These are phyloP conservation scores for Acephala macrosclerotiorum DNA, from an alignment of 2,329 filamentous ascomycete species.

Conservation along the genomic window DNA sequence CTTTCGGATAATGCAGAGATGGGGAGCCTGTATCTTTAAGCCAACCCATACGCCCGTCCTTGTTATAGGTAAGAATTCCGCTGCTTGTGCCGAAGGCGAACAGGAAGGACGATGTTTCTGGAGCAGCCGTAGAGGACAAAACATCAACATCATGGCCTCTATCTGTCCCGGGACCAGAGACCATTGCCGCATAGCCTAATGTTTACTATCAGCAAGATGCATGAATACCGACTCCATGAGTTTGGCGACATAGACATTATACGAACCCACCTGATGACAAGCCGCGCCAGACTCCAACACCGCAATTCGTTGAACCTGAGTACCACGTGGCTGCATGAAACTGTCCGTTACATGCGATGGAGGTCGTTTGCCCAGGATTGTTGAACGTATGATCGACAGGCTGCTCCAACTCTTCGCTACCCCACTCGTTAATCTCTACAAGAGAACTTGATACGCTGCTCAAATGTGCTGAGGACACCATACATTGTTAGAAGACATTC, in stretches of 20 bases:
- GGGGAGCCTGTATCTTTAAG: constrained; percentile 26
- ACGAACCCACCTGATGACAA: background rate
- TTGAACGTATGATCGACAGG: background rate
- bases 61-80: constrained; percentile 52
- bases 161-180: constrained; percentile 28
- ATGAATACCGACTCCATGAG: background rate
- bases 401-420: background rate
- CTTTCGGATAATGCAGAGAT: constrained; percentile 43
- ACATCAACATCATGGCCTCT: constrained; percentile 40
- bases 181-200: constrained; percentile 3
- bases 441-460: background rate
- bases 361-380: background rate
- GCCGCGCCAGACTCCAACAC: background rate
- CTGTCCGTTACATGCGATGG: background rate
- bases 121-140: constrained; percentile 52
- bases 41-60: constrained; percentile 25
- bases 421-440: background rate
- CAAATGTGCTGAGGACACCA: background rate
- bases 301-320: background rate
- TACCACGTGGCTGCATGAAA: background rate
- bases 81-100: constrained; percentile 57
- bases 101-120: constrained; percentile 48
- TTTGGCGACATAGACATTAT: background rate
- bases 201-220: background rate
- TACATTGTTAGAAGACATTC: background rate